phyloP scores from a whole-genome alignment of 345 rosid species.

The Adansonia digitata region DNA sequence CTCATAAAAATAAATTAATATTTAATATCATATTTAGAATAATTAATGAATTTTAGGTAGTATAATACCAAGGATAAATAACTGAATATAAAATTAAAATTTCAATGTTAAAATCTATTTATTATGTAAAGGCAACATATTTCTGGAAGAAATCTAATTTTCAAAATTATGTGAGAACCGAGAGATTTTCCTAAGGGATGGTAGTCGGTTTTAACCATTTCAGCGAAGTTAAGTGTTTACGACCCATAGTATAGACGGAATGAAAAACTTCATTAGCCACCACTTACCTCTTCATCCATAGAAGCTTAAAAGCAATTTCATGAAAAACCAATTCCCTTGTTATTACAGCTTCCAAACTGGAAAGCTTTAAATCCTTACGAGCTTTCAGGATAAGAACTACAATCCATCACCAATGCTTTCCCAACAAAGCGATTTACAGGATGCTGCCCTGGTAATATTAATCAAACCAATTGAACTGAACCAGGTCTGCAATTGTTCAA shows the following conservation, averaged over 20 bases:
- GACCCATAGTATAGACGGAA: too few relatives aligned
- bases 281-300: too few relatives aligned
- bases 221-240: too few relatives aligned
- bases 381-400: neutral
- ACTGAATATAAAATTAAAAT: too few relatives aligned
- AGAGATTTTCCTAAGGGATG: constrained; percentile 57
- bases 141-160: neutral
- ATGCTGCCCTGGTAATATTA: neutral
- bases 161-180: constrained; percentile 17
- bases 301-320: neutral
- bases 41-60: too few relatives aligned
- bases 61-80: too few relatives aligned
- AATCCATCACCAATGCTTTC: neutral
- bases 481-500: neutral
- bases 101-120: too few relatives aligned
- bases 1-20: too few relatives aligned
- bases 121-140: too few relatives aligned
- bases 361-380: neutral
- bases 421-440: neutral
- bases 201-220: too few relatives aligned
- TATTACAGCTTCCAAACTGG: neutral
- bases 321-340: neutral
- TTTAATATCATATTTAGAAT: too few relatives aligned
- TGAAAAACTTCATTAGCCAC: neutral
- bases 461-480: neutral